A percentile compares a stretch with the other conserved stretches of the same genome.
Evolutionary conservation across 371 early-diverging fungal genomes (phyloP).

Genomic region (Actinomucor elegans): DNA sequence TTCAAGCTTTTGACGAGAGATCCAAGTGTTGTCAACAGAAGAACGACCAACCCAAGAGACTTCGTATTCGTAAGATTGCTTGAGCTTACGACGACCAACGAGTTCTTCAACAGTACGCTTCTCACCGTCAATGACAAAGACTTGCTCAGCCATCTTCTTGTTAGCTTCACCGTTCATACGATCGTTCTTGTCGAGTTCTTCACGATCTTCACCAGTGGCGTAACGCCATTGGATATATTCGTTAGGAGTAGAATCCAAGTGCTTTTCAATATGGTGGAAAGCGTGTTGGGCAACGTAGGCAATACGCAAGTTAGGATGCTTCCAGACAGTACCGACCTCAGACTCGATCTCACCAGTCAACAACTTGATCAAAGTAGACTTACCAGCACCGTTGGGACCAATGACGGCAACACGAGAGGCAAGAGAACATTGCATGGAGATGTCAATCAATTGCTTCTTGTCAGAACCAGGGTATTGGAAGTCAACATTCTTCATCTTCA

Average conservation of each 20-base stretch:
- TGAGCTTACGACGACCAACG: constrained; percentile 68
- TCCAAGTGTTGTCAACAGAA: constrained; percentile 69
- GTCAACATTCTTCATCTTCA: constrained; percentile 63
- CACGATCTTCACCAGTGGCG: constrained; percentile 76
- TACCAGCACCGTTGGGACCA: constrained; percentile 79
- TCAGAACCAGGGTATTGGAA: constrained; percentile 68
- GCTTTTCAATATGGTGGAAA: constrained; percentile 83
- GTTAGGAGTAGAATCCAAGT: constrained; percentile 77
- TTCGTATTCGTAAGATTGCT: constrained; percentile 70
- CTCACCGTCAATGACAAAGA: constrained; percentile 62
- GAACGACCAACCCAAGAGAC: constrained; percentile 60
- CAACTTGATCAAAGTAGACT: constrained; percentile 82
- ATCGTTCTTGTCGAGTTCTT: constrained; percentile 67
- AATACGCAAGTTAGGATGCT: constrained; percentile 79
- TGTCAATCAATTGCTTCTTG: constrained; percentile 51
- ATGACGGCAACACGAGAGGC: constrained; percentile 71
- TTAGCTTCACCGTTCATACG: constrained; percentile 63
- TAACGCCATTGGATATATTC: constrained; percentile 88
- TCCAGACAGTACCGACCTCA: constrained; percentile 65
- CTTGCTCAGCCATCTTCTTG: constrained; percentile 62
- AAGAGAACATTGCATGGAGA: constrained; percentile 64
- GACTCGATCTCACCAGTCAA: constrained; percentile 76
- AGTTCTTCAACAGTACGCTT: constrained; percentile 61
- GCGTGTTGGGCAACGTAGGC: constrained; percentile 91
- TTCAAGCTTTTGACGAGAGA: constrained; percentile 68